A percentile compares a stretch with the other conserved stretches of the same genome.
phyloP scores from a whole-genome alignment of 805 yeast species.

The Jamesozyma spencerorum region DNA sequence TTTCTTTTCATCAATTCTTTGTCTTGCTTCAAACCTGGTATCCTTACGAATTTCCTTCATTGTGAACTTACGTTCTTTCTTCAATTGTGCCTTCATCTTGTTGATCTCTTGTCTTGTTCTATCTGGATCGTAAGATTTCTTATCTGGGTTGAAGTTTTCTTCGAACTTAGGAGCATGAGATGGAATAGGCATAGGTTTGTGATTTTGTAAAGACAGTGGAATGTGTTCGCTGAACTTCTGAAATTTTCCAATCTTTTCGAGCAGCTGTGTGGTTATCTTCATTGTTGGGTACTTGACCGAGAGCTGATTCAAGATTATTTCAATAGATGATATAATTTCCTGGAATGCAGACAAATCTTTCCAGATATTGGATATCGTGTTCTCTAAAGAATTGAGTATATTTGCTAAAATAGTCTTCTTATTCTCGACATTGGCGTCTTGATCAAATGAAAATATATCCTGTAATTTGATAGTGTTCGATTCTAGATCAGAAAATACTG shows the following conservation, averaged over 20 bases:
- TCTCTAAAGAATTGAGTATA: constrained; percentile 26
- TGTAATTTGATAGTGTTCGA: constrained; percentile 15
- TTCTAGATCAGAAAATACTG: constrained; percentile 6
- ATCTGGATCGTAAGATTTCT: constrained; percentile 82
- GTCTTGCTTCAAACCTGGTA: constrained; percentile 76
- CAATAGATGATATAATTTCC: constrained; percentile 48
- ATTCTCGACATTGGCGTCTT: constrained; percentile 14
- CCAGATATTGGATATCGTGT: constrained; percentile 38
- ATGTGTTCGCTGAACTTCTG: constrained; percentile 43
- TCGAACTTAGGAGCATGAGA: constrained; percentile 86
- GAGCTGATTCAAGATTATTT: constrained; percentile 35
- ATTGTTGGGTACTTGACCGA: constrained; percentile 30
- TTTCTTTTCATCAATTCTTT: constrained; percentile 72
- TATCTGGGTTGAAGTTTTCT: constrained; percentile 92
- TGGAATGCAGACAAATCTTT: constrained; percentile 52
- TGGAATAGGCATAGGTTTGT: constrained; percentile 75
- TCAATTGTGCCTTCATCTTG: constrained; percentile 75
- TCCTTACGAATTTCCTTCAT: constrained; percentile 88
- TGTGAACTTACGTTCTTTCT: constrained; percentile 84
- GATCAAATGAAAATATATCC: constrained; percentile 23
- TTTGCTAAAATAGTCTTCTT: constrained; percentile 22
- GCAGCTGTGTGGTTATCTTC: constrained; percentile 28
- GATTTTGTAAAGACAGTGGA: constrained; percentile 76
- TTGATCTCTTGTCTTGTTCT: constrained; percentile 70
- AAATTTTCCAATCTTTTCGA: constrained; percentile 41